These are phyloP conservation scores for Geranium incanum DNA, from an alignment of 441 rosid species.

Conservation along the genomic window DNA sequence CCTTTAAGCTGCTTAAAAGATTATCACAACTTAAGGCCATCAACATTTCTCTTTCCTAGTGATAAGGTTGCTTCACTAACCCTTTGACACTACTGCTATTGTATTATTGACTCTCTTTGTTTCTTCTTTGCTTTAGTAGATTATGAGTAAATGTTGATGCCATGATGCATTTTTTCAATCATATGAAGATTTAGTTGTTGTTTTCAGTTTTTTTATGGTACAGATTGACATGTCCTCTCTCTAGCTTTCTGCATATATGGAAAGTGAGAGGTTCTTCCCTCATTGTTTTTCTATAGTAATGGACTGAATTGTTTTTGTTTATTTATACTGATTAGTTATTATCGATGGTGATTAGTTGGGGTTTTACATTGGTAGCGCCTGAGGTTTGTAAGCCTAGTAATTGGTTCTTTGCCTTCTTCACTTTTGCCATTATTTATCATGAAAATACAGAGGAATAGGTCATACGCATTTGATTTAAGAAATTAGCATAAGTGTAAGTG, in stretches of 20 bases:
- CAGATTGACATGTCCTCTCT: neutral
- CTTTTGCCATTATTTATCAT: too few species aligned
- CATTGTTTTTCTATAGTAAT: neutral
- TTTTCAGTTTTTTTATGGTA: neutral
- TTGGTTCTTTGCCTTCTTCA: too few species aligned
- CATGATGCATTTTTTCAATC: neutral
- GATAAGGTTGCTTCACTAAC: constrained; percentile 56
- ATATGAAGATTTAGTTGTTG: neutral
- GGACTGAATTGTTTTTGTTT: neutral
- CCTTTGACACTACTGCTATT: neutral
- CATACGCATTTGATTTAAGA: too few species aligned
- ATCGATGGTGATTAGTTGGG: neutral
- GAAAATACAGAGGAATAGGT: too few species aligned
- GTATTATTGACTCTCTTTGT: constrained; percentile 1
- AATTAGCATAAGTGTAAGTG: too few species aligned
- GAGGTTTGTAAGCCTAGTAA: neutral
- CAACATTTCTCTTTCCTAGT: constrained; percentile 80
- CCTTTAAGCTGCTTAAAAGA: constrained; percentile 82
- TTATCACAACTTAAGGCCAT: constrained; percentile 86
- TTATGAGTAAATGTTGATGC: neutral
- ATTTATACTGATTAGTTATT: neutral
- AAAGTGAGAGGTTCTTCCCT: neutral
- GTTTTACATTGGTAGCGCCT: neutral
- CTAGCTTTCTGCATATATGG: constrained; percentile 1
- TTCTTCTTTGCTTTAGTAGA: constrained; percentile 1